Evolutionary conservation across 106 monocot species (phyloP).

Genomic region (Posidonia australis): DNA sequence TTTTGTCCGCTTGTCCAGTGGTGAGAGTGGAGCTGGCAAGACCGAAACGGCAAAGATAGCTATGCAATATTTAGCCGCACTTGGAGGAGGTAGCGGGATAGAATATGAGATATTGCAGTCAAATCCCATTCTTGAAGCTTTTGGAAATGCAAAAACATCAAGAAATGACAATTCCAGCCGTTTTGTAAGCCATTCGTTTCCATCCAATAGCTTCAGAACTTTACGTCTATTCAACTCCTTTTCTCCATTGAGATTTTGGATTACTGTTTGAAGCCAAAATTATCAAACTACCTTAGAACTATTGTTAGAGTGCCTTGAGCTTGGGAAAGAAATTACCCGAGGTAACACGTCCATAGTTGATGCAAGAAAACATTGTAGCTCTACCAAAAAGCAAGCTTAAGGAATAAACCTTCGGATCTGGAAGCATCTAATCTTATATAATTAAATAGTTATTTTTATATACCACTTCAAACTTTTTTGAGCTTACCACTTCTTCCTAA

Average conservation of each 20-base stretch:
- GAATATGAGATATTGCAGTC: conserved; percentile 96
- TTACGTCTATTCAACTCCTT: neutral
- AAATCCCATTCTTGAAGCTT: conserved; percentile 96
- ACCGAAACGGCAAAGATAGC: conserved; percentile 99
- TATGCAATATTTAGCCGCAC: conserved; percentile 96
- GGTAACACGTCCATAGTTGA: too few relatives aligned
- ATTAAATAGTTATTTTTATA: too few relatives aligned
- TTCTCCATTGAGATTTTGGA: neutral
- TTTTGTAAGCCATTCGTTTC: conserved; percentile 55
- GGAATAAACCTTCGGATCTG: neutral
- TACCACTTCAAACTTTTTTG: too few relatives aligned
- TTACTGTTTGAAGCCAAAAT: neutral
- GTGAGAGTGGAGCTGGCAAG: conserved; percentile 99
- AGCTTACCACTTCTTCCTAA: neutral
- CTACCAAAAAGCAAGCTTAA: neutral
- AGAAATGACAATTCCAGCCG: conserved; percentile 98
- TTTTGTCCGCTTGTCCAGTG: conserved; percentile 34
- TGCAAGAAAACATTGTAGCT: too few relatives aligned
- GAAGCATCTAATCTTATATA: too few relatives aligned
- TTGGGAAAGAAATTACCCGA: too few relatives aligned
- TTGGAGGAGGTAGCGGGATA: conserved; percentile 95
- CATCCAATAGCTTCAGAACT: neutral
- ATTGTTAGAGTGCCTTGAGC: neutral
- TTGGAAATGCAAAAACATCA: conserved; percentile 94
- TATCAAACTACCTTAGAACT: neutral